Evolutionary conservation across 208 protist genomes (phyloP).

Genomic region (Trypanosomatidae sp.): DNA sequence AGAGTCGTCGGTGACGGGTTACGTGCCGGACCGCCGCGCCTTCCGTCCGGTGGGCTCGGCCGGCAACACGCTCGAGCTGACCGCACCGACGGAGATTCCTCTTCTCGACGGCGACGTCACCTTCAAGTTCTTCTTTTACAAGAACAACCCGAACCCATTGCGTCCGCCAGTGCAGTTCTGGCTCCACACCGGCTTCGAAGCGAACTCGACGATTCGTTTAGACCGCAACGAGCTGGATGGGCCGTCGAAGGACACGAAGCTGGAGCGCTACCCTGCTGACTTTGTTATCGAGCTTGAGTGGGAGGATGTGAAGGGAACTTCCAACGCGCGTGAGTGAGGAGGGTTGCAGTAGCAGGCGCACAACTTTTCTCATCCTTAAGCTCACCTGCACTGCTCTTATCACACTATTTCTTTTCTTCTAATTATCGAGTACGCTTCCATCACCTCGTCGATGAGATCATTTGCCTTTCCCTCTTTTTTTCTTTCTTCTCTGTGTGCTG

Average conservation of each 20-base stretch:
- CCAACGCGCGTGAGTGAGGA: too few species aligned
- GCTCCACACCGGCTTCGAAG: constrained; percentile 71
- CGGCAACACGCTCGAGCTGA: constrained; percentile 39
- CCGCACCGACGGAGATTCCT: constrained; percentile 40
- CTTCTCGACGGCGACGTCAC: constrained; percentile 56
- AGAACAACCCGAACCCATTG: constrained; percentile 68
- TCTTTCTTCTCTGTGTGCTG: too few species aligned
- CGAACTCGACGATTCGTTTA: constrained; percentile 26
- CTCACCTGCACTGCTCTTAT: not conserved
- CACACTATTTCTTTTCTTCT: not conserved
- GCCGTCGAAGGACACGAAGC: constrained; percentile 73
- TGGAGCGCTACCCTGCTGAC: constrained; percentile 56
- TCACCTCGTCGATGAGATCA: too few species aligned
- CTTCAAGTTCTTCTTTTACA: constrained; percentile 69
- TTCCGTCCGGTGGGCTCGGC: constrained; percentile 10
- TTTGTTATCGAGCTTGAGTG: constrained; percentile 52
- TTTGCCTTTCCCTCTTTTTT: too few species aligned
- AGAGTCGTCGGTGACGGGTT: constrained; percentile 18
- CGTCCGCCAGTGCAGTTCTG: constrained; percentile 72
- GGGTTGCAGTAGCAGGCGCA: too few species aligned
- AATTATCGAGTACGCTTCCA: too few species aligned
- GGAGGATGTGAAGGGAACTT: too few species aligned
- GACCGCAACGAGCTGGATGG: constrained; percentile 56
- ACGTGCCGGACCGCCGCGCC: constrained; percentile 20
- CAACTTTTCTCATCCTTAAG: too few species aligned